Evolutionary conservation across 176 grass and related monocot genomes (phyloP).

Genomic region (Stipa capillata): DNA sequence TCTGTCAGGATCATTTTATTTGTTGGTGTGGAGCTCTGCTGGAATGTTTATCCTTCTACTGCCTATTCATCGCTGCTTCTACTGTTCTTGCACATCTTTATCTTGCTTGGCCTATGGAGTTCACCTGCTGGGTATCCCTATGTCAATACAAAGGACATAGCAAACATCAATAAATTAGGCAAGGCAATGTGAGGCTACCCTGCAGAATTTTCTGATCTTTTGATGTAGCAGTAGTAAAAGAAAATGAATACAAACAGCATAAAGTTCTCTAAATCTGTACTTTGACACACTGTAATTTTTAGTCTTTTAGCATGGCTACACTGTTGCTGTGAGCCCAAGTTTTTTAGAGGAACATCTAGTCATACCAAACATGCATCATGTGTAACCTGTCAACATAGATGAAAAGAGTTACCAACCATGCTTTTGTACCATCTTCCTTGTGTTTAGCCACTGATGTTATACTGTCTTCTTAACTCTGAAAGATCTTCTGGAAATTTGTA

Average conservation of each 20-base stretch:
- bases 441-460: not conserved
- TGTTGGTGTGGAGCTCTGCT: slow-evolving; percentile 64
- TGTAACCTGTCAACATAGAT: slow-evolving; percentile 9
- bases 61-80: slow-evolving; percentile 75
- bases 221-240: not conserved
- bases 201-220: not conserved
- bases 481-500: not conserved
- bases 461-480: not conserved
- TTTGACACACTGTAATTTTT: not conserved
- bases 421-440: not conserved
- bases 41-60: slow-evolving; percentile 91
- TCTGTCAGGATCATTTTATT: slow-evolving; percentile 69
- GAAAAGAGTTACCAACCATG: not conserved
- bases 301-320: not conserved
- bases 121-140: slow-evolving; percentile 50
- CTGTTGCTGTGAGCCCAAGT: not conserved
- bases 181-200: not conserved
- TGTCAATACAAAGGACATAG: slow-evolving; percentile 20
- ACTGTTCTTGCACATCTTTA: slow-evolving; percentile 46
- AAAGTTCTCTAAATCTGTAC: not conserved
- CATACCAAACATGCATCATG: not conserved
- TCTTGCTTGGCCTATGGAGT: slow-evolving; percentile 74
- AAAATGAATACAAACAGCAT: not conserved
- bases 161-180: slow-evolving; percentile 1
- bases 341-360: not conserved